Evolutionary conservation across 768 basidiomycete genomes (phyloP), one percentile per base, ranked within the genome.

Genomic region (Thelephora aurantiotincta): DNA sequence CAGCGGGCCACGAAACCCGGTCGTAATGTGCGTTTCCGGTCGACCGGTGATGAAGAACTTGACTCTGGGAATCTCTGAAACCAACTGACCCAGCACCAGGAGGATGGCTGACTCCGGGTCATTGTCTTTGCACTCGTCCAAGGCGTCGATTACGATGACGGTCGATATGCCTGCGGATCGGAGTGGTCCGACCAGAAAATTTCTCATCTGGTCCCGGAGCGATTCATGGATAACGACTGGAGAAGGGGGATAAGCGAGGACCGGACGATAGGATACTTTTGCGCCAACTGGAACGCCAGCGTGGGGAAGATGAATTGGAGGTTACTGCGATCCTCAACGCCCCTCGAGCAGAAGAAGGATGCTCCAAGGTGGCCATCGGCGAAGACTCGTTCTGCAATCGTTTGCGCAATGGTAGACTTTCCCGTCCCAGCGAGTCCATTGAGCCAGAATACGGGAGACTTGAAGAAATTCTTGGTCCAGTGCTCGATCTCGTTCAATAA

Each of bases 331-430:
- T 49, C 55, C 7, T 53, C 46, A 22, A 53, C 43, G 13, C 48
- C 49, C 1, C 56, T 51, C 33, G 59, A 55, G 48, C 65, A 67
- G 51, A 61, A 63, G 50, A 63, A 66, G 14, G 55, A 64, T 2
- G 62, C 59, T 3, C 64, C 66, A 13, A 69, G 60, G 11, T 48
- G 41, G 2, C 52, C 50, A 12, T 47, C 38, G 4, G 55, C 42
- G 13, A 52, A 44, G 12, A 60, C 55, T 16, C 46, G 48, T 5
- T 54, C 16, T 12, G 62, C 61, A n/a, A 68, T 50, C 5, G 64
- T 61, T 34, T 63, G 58, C 5, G 65, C 59, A 14, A 70, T 63
- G 20, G 65, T 51, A 2, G 66, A 65, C 51, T 68, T 69, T 9
- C 68, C 68, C 9, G 52, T 55, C 9, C 68, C 68, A 11, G 67